Conservation (phyloP, 2,329 filamentous ascomycete species). For the Xylaria digitata region DNA sequence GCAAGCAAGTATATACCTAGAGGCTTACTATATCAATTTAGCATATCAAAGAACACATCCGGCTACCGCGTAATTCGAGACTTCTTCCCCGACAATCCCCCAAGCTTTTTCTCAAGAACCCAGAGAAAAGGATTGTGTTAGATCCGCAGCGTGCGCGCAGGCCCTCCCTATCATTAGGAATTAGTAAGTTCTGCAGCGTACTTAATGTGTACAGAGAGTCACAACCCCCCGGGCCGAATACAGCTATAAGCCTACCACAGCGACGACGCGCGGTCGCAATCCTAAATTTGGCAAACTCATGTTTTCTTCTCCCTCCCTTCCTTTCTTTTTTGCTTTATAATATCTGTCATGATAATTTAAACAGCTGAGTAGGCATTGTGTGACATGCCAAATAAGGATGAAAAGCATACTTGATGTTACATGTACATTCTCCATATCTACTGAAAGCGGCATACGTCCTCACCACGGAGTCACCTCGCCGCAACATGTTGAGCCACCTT, state of each 20-base stretch:
- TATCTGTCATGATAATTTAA: slow-evolving; percentile 3
- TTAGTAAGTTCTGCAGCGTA: too few relatives aligned
- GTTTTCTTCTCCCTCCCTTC: background rate
- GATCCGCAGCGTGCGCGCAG: background rate
- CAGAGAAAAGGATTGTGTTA: background rate
- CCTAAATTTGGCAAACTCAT: too few relatives aligned
- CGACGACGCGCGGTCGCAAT: slow-evolving; percentile 13
- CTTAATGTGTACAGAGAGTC: background rate
- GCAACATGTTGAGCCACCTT: background rate
- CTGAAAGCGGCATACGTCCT: slow-evolving; percentile 11
- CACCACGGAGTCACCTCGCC: background rate
- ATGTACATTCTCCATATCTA: slow-evolving; percentile 4
- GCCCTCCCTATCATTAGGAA: background rate
- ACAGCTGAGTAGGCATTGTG: slow-evolving; percentile 11
- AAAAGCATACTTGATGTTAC: slow-evolving; percentile 9
- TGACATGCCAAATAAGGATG: slow-evolving; percentile 18
- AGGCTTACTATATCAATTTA: slow-evolving; percentile 22
- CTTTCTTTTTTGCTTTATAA: background rate
- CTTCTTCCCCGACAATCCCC: slow-evolving; percentile 7
- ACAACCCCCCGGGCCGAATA: slow-evolving; percentile 11
- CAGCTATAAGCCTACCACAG: background rate
- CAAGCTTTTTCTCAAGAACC: background rate
- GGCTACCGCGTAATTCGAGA: background rate
- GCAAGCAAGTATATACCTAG: background rate
- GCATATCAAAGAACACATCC: slow-evolving; percentile 1